These are phyloP conservation scores for Aspergillus luchuensis DNA, from an alignment of 2,329 filamentous ascomycete genomes.

Conservation along the genomic window DNA sequence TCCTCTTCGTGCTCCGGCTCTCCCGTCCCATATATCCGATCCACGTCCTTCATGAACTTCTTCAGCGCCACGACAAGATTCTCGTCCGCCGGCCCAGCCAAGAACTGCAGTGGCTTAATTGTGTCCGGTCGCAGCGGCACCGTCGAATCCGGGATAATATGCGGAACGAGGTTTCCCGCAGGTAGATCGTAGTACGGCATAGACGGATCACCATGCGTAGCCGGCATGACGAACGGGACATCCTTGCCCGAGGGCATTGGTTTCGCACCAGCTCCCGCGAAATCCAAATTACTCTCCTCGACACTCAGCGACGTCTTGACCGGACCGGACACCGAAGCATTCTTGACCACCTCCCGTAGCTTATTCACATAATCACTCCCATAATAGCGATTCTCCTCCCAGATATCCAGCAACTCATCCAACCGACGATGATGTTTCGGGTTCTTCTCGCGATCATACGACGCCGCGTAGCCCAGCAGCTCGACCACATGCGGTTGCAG, in stretches of 20 bases:
- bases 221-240: conserved; percentile 69
- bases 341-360: conserved; percentile 61
- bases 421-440: conserved; percentile 70
- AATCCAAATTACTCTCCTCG: conserved; percentile 30
- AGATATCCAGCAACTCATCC: conserved; percentile 65
- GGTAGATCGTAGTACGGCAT: conserved; percentile 80
- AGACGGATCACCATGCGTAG: conserved; percentile 72
- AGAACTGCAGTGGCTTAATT: conserved; percentile 71
- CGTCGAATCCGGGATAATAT: conserved; percentile 74
- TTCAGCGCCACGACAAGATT: conserved; percentile 69
- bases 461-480: conserved; percentile 62
- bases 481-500: conserved; percentile 62
- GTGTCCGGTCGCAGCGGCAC: conserved; percentile 70
- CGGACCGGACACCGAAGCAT: conserved; percentile 40
- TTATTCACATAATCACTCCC: conserved; percentile 55
- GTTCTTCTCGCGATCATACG: conserved; percentile 56
- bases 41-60: conserved; percentile 67
- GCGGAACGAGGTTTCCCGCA: conserved; percentile 76
- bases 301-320: conserved; percentile 32
- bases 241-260: conserved; percentile 39
- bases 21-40: conserved; percentile 64
- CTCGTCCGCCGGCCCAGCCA: conserved; percentile 67
- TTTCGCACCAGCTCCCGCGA: conserved; percentile 47
- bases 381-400: conserved; percentile 70
- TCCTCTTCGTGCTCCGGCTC: conserved; percentile 51